Evolutionary conservation across 2,329 filamentous ascomycete species (phyloP).

Genomic region (Pezicula carpinea): DNA sequence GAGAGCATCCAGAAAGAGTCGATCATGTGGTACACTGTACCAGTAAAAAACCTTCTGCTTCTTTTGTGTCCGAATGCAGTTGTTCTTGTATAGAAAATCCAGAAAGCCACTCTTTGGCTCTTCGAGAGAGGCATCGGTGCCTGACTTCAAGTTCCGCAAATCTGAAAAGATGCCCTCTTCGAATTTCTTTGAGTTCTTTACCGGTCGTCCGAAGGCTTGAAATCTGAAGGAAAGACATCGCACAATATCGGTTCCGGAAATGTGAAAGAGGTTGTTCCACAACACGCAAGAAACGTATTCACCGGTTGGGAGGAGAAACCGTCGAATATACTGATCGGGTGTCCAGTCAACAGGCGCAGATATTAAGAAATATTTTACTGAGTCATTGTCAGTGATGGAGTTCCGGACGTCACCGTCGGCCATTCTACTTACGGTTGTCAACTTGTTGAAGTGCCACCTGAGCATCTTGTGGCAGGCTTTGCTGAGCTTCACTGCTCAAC

Average conservation of each 20-base stretch:
- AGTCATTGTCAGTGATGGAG: conserved; percentile 11
- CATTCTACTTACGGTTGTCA: conserved; percentile 74
- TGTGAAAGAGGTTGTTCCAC: conserved; percentile 99
- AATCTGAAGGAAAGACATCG: conserved; percentile 97
- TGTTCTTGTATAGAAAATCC: conserved; percentile 99
- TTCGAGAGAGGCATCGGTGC: conserved; percentile 95
- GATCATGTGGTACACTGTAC: conserved; percentile 98
- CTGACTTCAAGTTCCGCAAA: conserved; percentile 94
- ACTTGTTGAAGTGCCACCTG: conserved; percentile 97
- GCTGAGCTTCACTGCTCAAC: conserved; percentile 94
- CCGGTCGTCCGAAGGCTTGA: conserved; percentile 94
- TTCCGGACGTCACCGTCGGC: conserved; percentile 13
- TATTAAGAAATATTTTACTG: conserved; percentile 99
- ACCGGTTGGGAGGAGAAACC: conserved; percentile 91
- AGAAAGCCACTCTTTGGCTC: conserved; percentile 98
- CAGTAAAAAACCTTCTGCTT: conserved; percentile 99
- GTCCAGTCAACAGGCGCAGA: conserved; percentile 98
- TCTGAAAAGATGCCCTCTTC: conserved; percentile 99
- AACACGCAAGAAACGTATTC: conserved; percentile 98
- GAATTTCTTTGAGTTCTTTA: conserved; percentile 99
- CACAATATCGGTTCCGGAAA: conserved; percentile 97
- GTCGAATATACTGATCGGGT: conserved; percentile 90
- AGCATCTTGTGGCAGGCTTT: conserved; percentile 91
- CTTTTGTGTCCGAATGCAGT: conserved; percentile 99
- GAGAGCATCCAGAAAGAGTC: conserved; percentile 93